These are phyloP conservation scores for Melaleuca quinquenervia DNA, from an alignment of 345 rosid genomes.

Conservation along the genomic window DNA sequence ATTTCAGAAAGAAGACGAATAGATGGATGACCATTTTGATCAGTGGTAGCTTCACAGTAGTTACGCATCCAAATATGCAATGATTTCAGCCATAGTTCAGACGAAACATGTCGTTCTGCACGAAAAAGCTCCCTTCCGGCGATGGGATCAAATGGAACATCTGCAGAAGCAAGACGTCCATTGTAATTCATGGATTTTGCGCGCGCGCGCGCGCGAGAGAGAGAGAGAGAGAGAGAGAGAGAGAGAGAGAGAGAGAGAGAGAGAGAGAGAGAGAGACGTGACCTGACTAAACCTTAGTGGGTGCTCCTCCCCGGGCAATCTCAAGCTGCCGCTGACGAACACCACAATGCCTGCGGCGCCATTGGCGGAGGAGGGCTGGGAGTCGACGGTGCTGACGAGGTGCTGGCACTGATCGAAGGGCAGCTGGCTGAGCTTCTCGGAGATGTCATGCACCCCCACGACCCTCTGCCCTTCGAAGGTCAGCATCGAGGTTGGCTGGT, in stretches of 20 bases:
- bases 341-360: slow-evolving; percentile 45
- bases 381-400: slow-evolving; percentile 55
- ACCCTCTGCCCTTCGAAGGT: slow-evolving; percentile 69
- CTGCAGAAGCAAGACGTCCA: slow-evolving; percentile 17
- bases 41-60: neutral
- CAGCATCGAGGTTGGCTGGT: slow-evolving; percentile 61
- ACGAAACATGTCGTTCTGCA: slow-evolving; percentile 83
- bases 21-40: neutral
- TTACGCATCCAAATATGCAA: neutral
- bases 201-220: no score
- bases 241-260: neutral
- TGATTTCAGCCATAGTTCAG: slow-evolving; percentile 53
- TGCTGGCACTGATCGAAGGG: slow-evolving; percentile 72
- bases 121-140: slow-evolving; percentile 43
- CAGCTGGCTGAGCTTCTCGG: slow-evolving; percentile 44
- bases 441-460: slow-evolving; percentile 42
- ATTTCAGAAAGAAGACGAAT: neutral
- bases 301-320: slow-evolving; percentile 58
- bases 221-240: neutral
- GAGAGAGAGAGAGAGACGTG: neutral
- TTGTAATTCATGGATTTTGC: no score
- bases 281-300: slow-evolving; percentile 79
- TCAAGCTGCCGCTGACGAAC: slow-evolving; percentile 74
- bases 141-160: slow-evolving; percentile 64
- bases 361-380: slow-evolving; percentile 46